Evolutionary conservation across 164 flowering plant species (phyloP).

Genomic region (Piper longum): DNA sequence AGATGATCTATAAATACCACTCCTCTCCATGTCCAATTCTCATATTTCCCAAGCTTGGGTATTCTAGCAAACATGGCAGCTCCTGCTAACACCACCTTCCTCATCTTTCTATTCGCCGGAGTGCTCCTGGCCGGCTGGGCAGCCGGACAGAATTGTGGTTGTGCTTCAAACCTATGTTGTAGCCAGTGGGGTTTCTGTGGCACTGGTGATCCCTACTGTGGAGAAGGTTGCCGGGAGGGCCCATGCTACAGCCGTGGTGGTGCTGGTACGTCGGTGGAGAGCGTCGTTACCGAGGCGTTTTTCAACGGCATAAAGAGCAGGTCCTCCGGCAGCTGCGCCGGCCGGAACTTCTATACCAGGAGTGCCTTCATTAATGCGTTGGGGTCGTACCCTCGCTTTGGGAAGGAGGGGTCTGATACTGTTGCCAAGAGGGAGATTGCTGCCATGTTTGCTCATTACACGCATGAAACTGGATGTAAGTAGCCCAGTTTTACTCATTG

Average conservation of each 20-base stretch:
- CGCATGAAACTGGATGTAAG: conserved; percentile 33
- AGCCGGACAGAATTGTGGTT: conserved; percentile 29
- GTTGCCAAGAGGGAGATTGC: conserved; percentile 32
- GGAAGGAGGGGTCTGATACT: conserved; percentile 16
- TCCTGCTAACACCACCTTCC: background rate
- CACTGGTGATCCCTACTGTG: conserved; percentile 23
- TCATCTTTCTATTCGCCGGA: background rate
- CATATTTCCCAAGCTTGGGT: background rate
- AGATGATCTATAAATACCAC: background rate
- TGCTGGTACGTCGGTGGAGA: conserved; percentile 13
- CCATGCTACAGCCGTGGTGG: conserved; percentile 17
- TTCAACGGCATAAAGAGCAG: conserved; percentile 23
- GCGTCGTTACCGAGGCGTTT: conserved; percentile 23
- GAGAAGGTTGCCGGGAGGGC: conserved; percentile 25
- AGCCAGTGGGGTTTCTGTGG: conserved; percentile 42
- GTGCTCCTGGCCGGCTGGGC: conserved; percentile 5
- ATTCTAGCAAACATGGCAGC: background rate
- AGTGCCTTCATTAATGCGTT: conserved; percentile 17
- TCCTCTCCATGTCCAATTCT: background rate
- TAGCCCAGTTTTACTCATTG: background rate
- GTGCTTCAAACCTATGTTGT: conserved; percentile 27
- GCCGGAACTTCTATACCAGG: conserved; percentile 23
- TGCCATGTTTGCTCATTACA: conserved; percentile 28
- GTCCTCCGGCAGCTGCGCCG: conserved; percentile 17
- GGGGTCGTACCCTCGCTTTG: conserved; percentile 18